Conservation (phyloP, 2,329 filamentous ascomycete species). For the Hypoxylon sp. region DNA sequence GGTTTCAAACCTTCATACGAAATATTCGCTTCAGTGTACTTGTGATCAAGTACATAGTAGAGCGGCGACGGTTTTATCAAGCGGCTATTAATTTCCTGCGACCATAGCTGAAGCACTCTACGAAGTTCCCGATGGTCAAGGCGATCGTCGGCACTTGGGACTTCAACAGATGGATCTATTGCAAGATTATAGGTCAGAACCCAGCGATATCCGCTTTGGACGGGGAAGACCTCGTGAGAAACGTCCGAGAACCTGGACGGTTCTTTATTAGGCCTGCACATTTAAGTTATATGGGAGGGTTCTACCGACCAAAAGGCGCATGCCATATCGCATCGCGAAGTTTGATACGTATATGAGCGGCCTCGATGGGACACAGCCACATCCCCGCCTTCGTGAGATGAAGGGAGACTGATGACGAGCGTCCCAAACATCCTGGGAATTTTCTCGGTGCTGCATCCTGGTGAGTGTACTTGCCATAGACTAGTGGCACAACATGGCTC, state of each 20-base stretch:
- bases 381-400: constrained; percentile 63
- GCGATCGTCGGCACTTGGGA: constrained; percentile 45
- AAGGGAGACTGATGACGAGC: constrained; percentile 65
- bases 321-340: constrained; percentile 47
- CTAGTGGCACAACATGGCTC: constrained; percentile 15
- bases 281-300: neutral
- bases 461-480: neutral
- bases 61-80: constrained; percentile 29
- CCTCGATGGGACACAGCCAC: constrained; percentile 59
- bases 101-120: constrained; percentile 50
- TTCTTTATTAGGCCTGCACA: neutral
- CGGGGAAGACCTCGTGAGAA: constrained; percentile 64
- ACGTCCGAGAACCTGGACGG: constrained; percentile 65
- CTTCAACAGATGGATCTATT: constrained; percentile 35
- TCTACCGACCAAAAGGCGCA: constrained; percentile 47
- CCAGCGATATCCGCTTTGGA: constrained; percentile 64
- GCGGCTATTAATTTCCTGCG: constrained; percentile 31
- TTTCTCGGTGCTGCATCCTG: constrained; percentile 59
- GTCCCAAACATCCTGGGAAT: constrained; percentile 65
- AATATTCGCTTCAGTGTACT: constrained; percentile 55
- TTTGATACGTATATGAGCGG: constrained; percentile 53
- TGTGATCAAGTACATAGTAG: constrained; percentile 55
- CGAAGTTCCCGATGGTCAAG: constrained; percentile 36
- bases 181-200: constrained; percentile 68
- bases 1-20: constrained; percentile 51